phyloP scores from a whole-genome alignment of 176 grass and related monocot species.

The Oryza australiensis region DNA sequence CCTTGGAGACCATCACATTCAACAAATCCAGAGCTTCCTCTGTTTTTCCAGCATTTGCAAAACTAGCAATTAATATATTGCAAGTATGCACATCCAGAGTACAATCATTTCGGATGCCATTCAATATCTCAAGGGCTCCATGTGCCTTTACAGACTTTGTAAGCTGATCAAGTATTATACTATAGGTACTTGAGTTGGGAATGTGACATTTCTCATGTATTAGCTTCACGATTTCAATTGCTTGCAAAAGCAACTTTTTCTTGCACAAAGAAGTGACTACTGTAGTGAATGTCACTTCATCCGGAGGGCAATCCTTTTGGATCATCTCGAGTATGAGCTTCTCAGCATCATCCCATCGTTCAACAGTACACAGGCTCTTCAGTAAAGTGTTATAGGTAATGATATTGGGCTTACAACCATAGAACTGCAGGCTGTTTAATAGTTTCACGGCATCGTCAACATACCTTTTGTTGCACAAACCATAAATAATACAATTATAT shows the following conservation, averaged over 20 bases:
- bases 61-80: slow-evolving; percentile 30
- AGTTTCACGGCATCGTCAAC: slow-evolving; percentile 48
- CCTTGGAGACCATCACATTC: slow-evolving; percentile 38
- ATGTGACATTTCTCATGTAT: neutral
- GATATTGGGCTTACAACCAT: slow-evolving; percentile 53
- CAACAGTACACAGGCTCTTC: slow-evolving; percentile 33
- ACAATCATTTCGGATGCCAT: neutral
- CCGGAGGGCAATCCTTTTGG: slow-evolving; percentile 1
- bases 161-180: neutral
- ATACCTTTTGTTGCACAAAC: slow-evolving; percentile 45
- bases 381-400: slow-evolving; percentile 50
- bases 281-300: slow-evolving; percentile 35
- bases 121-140: neutral
- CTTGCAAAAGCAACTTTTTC: slow-evolving; percentile 16
- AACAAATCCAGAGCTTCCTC: slow-evolving; percentile 35
- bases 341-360: slow-evolving; percentile 29
- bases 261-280: slow-evolving; percentile 36
- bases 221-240: neutral
- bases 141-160: neutral
- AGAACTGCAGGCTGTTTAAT: slow-evolving; percentile 32
- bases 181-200: neutral
- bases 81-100: slow-evolving; percentile 1
- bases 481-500: slow-evolving; percentile 50
- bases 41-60: slow-evolving; percentile 29
- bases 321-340: slow-evolving; percentile 29